phyloP scores from a whole-genome alignment of 2,329 filamentous ascomycete species.

The Xylaria hypoxylon region DNA sequence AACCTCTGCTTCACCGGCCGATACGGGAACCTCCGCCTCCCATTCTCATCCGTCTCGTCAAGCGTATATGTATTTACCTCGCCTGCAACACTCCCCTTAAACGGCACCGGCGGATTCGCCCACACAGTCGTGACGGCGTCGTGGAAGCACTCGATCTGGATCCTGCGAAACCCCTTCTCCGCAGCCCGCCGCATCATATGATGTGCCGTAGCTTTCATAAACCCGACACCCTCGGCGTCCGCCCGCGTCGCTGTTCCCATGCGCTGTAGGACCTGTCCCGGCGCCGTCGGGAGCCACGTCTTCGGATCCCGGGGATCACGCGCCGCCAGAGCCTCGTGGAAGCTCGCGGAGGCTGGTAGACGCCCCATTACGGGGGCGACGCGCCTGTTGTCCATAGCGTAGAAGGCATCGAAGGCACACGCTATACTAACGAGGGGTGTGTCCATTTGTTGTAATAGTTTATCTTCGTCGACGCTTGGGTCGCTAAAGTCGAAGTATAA shows the following conservation, averaged over 20 bases:
- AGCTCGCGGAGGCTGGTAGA: conserved; percentile 27
- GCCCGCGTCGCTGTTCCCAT: conserved; percentile 36
- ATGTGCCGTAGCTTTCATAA: conserved; percentile 34
- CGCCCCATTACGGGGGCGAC: conserved; percentile 29
- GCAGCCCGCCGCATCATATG: conserved; percentile 34
- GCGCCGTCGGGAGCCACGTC: conserved; percentile 15
- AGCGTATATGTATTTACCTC: conserved; percentile 32
- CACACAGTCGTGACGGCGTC: conserved; percentile 35
- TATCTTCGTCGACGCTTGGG: conserved; percentile 6
- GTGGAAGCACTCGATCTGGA: conserved; percentile 36
- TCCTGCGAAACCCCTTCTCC: conserved; percentile 27
- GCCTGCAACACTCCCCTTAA: conserved; percentile 18
- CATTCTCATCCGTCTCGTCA: conserved; percentile 20
- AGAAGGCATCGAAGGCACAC: conserved; percentile 33
- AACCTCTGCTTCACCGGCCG: conserved; percentile 30
- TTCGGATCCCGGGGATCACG: neutral
- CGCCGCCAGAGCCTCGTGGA: conserved; percentile 26
- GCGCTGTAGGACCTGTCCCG: conserved; percentile 32
- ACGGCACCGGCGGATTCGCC: conserved; percentile 34
- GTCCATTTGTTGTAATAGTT: conserved; percentile 27
- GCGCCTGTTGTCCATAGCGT: conserved; percentile 28
- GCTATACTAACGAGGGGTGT: conserved; percentile 34
- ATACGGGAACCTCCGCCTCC: conserved; percentile 25
- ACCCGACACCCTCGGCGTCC: conserved; percentile 22
- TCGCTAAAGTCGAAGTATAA: conserved; percentile 23